Conservation (phyloP, 176 grass and related monocot species). For the Raddia distichophylla region DNA sequence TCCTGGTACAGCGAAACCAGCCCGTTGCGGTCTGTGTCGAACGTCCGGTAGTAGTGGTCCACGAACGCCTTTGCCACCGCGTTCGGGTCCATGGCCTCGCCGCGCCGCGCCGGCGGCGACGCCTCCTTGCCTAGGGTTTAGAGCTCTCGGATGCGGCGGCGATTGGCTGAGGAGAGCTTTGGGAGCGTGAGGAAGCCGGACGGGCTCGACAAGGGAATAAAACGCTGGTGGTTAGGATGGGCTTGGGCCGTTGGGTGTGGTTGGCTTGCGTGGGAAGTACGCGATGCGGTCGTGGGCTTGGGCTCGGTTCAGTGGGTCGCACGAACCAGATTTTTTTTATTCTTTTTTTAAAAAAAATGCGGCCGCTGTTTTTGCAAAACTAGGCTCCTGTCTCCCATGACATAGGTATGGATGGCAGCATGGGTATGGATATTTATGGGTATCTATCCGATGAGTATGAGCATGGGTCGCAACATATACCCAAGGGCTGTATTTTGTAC, state of each 20-base stretch:
- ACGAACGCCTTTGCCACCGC: constrained; percentile 85
- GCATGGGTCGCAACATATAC: no score
- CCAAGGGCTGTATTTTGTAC: no score
- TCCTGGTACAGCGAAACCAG: constrained; percentile 77
- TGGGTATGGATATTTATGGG: no score
- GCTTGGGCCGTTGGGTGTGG: background rate
- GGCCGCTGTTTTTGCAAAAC: no score
- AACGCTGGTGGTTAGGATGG: constrained; percentile 6
- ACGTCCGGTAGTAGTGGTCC: constrained; percentile 81
- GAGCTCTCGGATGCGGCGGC: constrained; percentile 16
- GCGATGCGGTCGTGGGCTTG: background rate
- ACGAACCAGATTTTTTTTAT: background rate
- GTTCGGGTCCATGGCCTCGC: constrained; percentile 66
- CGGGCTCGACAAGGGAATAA: background rate
- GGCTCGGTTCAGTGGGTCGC: background rate
- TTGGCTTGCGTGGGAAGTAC: constrained; percentile 27
- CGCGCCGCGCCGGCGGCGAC: background rate
- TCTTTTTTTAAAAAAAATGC: no score
- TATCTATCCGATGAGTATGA: no score
- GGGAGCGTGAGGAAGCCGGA: background rate
- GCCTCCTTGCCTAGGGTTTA: constrained; percentile 44
- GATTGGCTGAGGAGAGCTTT: background rate
- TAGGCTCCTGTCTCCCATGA: no score
- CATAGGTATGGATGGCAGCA: no score
- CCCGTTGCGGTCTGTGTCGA: constrained; percentile 70